These are phyloP conservation scores for Chlamydomonas schloesseri DNA, from an alignment of 139 green algal genomes.

Conservation along the genomic window DNA sequence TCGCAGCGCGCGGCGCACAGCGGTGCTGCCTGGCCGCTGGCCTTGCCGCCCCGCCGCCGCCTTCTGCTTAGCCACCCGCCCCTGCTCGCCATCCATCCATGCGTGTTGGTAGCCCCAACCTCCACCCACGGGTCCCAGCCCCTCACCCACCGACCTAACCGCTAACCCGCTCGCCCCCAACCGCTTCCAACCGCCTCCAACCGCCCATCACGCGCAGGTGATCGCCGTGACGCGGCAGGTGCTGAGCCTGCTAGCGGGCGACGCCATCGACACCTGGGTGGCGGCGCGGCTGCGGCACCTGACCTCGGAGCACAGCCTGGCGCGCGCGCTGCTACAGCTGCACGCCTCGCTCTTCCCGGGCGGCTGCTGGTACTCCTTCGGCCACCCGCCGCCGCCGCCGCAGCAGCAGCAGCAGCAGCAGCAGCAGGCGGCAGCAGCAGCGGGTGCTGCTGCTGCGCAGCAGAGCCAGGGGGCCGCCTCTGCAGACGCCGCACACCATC, in stretches of 20 bases:
- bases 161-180: too few species aligned
- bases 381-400: neutral
- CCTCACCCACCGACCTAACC: too few species aligned
- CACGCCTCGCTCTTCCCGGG: constrained; percentile 81
- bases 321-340: constrained; percentile 70
- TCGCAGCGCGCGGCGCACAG: too few species aligned
- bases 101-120: too few species aligned
- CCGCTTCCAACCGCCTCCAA: too few species aligned
- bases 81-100: too few species aligned
- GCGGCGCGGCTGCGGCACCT: constrained; percentile 60
- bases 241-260: constrained; percentile 83
- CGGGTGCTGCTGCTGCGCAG: neutral
- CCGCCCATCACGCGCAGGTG: too few species aligned
- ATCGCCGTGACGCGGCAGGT: constrained; percentile 66
- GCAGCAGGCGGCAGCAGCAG: neutral
- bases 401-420: neutral
- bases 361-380: constrained; percentile 69
- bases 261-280: constrained; percentile 80
- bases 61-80: too few species aligned
- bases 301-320: constrained; percentile 76
- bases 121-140: too few species aligned
- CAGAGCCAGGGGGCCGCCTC: neutral
- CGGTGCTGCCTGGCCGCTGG: too few species aligned
- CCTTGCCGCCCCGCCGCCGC: too few species aligned
- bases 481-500: neutral